Percentiles rank a stretch among this genome's conserved stretches.
Conservation (phyloP, 768 basidiomycete species). For the Tulasnella sp. region DNA sequence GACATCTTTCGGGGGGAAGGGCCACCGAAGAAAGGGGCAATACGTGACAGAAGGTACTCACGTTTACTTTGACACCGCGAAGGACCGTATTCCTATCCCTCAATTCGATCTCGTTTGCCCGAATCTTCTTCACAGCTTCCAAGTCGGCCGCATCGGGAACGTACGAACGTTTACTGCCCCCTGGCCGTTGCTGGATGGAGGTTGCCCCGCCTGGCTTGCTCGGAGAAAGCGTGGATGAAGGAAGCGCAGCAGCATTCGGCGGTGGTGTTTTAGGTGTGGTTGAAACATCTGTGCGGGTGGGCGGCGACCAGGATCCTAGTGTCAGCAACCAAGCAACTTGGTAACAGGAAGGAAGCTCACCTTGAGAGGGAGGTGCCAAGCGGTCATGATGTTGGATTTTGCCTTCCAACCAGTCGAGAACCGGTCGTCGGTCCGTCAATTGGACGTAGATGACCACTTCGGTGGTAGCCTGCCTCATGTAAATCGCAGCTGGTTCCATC, state of each 20-base stretch:
- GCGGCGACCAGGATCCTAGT: conserved; percentile 28
- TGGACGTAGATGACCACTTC: conserved; percentile 68
- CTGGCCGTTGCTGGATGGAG: conserved; percentile 32
- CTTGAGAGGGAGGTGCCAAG: conserved; percentile 43
- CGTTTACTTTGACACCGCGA: conserved; percentile 78
- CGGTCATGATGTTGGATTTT: conserved; percentile 48
- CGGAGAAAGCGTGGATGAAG: conserved; percentile 27
- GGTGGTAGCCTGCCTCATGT: conserved; percentile 78
- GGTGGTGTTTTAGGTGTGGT: conserved; percentile 62
- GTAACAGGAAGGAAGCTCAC: conserved; percentile 36
- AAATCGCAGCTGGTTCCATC: conserved; percentile 74
- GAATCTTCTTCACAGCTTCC: conserved; percentile 84
- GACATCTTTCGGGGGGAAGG: not conserved
- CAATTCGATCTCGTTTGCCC: conserved; percentile 69
- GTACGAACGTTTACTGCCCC: conserved; percentile 67
- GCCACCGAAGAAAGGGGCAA: not conserved
- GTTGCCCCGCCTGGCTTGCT: conserved; percentile 23
- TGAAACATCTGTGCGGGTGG: conserved; percentile 40
- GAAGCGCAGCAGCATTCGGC: conserved; percentile 32
- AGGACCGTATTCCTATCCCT: conserved; percentile 78
- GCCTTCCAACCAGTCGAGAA: conserved; percentile 82
- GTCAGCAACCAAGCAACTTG: conserved; percentile 14
- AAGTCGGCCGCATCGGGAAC: conserved; percentile 71
- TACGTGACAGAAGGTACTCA: conserved; percentile 39
- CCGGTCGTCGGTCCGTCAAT: conserved; percentile 78